Evolutionary conservation across 805 yeast species (phyloP).

Genomic region (Komagataella kurtzmanii): DNA sequence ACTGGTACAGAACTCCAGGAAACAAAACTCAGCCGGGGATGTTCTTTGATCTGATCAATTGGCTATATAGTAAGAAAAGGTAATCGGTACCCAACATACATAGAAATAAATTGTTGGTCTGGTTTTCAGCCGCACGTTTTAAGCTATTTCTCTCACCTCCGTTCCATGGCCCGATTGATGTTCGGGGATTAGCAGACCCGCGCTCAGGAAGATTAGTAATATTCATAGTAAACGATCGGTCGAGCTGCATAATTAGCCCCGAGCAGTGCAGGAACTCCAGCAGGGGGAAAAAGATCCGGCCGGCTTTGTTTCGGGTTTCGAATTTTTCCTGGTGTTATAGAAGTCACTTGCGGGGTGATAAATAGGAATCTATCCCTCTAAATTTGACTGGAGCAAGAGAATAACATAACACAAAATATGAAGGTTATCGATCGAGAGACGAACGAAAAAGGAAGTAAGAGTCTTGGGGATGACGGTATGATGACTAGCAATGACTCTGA

Average conservation of each 20-base stretch:
- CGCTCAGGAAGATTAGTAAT: too few relatives aligned
- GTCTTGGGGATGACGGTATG: neutral
- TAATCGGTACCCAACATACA: neutral
- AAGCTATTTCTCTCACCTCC: too few relatives aligned
- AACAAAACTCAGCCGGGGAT: conserved; percentile 38
- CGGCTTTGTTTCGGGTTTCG: neutral
- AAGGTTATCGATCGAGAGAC: neutral
- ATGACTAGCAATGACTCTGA: neutral
- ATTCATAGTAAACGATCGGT: too few relatives aligned
- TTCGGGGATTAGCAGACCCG: neutral
- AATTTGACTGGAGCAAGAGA: neutral
- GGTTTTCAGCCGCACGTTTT: too few relatives aligned
- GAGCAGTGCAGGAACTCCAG: neutral
- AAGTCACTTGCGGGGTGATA: neutral
- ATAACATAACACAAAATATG: neutral
- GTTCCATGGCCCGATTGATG: too few relatives aligned
- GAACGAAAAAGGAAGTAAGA: neutral
- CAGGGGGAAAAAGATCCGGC: neutral
- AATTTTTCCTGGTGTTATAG: neutral
- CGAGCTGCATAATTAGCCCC: too few relatives aligned
- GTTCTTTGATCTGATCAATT: conserved; percentile 71
- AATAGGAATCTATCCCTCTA: neutral
- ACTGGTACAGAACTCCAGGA: conserved; percentile 41
- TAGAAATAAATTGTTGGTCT: neutral
- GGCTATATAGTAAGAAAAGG: conserved; percentile 28